Conservation (phyloP, 495 filamentous ascomycete species). For the Podospora tetraspora region DNA sequence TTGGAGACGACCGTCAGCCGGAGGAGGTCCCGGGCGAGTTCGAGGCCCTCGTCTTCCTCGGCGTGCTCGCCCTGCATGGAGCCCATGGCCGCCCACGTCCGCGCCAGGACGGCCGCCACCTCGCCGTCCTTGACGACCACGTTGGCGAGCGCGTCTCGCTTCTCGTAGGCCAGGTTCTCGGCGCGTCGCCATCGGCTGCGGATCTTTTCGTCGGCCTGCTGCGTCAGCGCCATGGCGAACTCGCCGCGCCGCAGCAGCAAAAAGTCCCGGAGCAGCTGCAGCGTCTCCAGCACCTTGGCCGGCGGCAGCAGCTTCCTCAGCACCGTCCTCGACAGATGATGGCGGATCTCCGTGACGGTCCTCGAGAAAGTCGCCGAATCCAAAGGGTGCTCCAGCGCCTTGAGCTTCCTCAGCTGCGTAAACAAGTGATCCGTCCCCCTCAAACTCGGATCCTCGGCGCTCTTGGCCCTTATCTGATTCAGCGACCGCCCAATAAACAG, state of each 20-base stretch:
- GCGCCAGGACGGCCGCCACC: conserved; percentile 63
- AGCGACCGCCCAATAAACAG: conserved; percentile 87
- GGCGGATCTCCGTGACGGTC: conserved; percentile 67
- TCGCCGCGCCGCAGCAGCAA: conserved; percentile 84
- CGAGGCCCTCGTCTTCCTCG: conserved; percentile 70
- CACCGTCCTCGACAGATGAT: conserved; percentile 73
- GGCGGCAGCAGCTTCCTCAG: conserved; percentile 75
- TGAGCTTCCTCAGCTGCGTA: conserved; percentile 68
- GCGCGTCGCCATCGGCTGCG: conserved; percentile 50
- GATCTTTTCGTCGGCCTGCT: conserved; percentile 74
- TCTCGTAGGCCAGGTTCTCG: conserved; percentile 50
- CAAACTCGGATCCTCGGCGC: conserved; percentile 47
- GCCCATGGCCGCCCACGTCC: conserved; percentile 72
- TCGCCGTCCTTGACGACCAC: conserved; percentile 83
- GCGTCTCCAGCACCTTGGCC: conserved; percentile 65
- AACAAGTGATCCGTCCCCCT: conserved; percentile 58
- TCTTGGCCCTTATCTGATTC: conserved; percentile 63
- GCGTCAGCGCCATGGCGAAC: conserved; percentile 79
- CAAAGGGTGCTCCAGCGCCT: conserved; percentile 65
- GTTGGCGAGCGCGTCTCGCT: conserved; percentile 44
- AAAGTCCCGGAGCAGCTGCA: conserved; percentile 76
- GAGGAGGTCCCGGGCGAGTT: conserved; percentile 72
- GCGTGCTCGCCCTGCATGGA: conserved; percentile 64
- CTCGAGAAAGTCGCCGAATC: conserved; percentile 61
- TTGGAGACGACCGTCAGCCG: conserved; percentile 60